Base-by-base conservation (phyloP, 345 rosid genomes). In the Schrenkiella parvula region DNA sequence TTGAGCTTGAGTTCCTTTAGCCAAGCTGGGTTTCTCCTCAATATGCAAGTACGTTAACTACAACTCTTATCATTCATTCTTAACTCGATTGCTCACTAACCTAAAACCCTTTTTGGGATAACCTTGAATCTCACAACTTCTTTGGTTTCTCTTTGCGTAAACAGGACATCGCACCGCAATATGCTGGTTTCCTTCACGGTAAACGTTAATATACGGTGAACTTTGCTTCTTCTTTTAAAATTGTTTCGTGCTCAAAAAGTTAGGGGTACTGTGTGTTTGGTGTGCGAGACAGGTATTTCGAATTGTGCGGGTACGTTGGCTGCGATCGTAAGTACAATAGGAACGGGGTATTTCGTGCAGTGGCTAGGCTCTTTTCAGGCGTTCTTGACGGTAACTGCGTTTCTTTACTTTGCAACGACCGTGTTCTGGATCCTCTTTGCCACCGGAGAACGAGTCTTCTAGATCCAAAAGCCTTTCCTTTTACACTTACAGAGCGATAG, bases 1-100 rank as follows among this genome's bases (percentile, higher is more conserved):
- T 77, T 95, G 53, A 91, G 97, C 80, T 82, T 89, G 72, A 91
- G 99, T 80, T 89, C 96, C 47, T 91, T 95, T 80, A 95, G 99
- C 85, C 99, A 95, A 82, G 99, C 97, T 3, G 97, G 99, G 14
- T 95, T 88, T 78, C 97, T 91, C 68, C 95, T 95, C 68, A 95
- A 91, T 68, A 91, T 91, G 77, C 99, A 91, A 73, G 99, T 88
- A 84, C 57, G 97, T 79, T 72, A 28, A 29, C 2, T 10, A 60
- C 23, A 39, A 26, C 21, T 51, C 12, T n/a, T 37, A 19, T 0
- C 25, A 32, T 29, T 42, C 13, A 62, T 26, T 38, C 23, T 18
- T 38, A 25, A 48, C 51, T 71, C 18, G 67, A 70, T 38, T 38
- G 52, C 26, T 71, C 15, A 48, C 8, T 41, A 25, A 71, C 28